Evolutionary conservation across 208 protist genomes (phyloP).

Genomic region (Trypanosoma congolense): DNA sequence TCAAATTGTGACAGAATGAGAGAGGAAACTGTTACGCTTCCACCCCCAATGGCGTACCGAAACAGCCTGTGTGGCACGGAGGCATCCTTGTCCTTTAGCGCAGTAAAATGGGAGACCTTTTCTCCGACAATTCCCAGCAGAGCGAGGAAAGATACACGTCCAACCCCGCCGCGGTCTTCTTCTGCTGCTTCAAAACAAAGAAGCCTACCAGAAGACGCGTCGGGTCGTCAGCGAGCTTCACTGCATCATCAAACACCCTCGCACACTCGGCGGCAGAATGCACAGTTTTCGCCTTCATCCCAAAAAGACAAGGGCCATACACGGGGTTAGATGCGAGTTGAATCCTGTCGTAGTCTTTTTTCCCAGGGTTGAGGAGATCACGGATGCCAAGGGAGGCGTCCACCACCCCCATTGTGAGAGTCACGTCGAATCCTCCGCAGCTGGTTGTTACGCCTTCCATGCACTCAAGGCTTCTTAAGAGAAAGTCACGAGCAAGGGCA

Average conservation of each 20-base stretch:
- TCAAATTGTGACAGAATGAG: conserved; percentile 38
- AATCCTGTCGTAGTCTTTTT: conserved; percentile 45
- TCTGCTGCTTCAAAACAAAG: conserved; percentile 57
- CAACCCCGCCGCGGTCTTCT: conserved; percentile 8
- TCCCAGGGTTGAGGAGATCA: conserved; percentile 39
- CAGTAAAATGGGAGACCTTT: conserved; percentile 35
- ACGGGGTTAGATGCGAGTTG: conserved; percentile 55
- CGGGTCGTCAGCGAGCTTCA: conserved; percentile 31
- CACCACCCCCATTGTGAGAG: conserved; percentile 44
- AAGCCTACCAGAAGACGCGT: conserved; percentile 56
- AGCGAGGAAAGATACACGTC: conserved; percentile 42
- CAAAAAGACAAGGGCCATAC: conserved; percentile 57
- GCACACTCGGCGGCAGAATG: conserved; percentile 24
- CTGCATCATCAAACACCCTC: conserved; percentile 31
- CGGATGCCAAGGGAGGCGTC: conserved; percentile 39
- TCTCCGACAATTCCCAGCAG: conserved; percentile 54
- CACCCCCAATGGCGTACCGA: conserved; percentile 68
- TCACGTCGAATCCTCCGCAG: conserved; percentile 38
- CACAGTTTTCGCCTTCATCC: conserved; percentile 35
- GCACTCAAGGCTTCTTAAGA: conserved; percentile 42
- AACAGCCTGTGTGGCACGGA: conserved; percentile 56
- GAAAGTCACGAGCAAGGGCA: conserved; percentile 40
- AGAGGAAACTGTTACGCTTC: conserved; percentile 49
- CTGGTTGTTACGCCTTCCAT: conserved; percentile 29
- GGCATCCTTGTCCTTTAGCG: conserved; percentile 57